Evolutionary conservation across 768 basidiomycete genomes (phyloP).

Genomic region (Collybia sordida): DNA sequence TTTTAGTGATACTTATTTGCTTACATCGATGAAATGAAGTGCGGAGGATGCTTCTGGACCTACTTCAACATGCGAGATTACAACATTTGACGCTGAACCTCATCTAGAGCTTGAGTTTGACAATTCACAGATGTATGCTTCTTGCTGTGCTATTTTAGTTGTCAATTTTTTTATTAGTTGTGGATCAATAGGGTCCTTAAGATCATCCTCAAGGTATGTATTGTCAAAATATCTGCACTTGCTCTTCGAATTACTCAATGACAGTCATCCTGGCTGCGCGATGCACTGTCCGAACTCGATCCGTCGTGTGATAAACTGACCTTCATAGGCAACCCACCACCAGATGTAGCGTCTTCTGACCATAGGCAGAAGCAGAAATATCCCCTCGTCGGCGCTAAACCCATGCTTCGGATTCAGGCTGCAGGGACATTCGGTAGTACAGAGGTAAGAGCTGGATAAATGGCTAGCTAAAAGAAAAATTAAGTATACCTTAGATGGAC

Average conservation of each 20-base stretch:
- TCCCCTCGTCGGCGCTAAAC: conserved; percentile 35
- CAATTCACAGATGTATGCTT: conserved; percentile 53
- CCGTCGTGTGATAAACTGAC: conserved; percentile 84
- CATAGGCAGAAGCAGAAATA: conserved; percentile 19
- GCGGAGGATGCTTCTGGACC: conserved; percentile 80
- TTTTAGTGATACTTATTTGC: background rate
- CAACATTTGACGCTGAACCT: conserved; percentile 83
- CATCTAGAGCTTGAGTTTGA: conserved; percentile 81
- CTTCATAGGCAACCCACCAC: conserved; percentile 73
- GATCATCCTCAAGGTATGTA: conserved; percentile 77
- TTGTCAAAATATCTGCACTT: background rate
- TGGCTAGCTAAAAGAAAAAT: background rate
- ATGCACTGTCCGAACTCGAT: conserved; percentile 90
- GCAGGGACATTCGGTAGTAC: conserved; percentile 83
- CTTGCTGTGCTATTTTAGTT: background rate
- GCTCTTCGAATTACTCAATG: background rate
- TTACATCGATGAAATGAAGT: conserved; percentile 31
- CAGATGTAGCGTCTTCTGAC: conserved; percentile 16
- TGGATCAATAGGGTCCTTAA: conserved; percentile 56
- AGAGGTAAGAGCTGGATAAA: conserved; percentile 50
- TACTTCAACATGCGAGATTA: conserved; percentile 84
- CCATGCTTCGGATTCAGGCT: conserved; percentile 79
- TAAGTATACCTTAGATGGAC: conserved; percentile 67
- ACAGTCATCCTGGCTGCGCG: conserved; percentile 89
- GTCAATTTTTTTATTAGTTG: background rate